These are phyloP conservation scores for Mycogone perniciosa DNA, from an alignment of 2,329 filamentous ascomycete species.

Conservation along the genomic window DNA sequence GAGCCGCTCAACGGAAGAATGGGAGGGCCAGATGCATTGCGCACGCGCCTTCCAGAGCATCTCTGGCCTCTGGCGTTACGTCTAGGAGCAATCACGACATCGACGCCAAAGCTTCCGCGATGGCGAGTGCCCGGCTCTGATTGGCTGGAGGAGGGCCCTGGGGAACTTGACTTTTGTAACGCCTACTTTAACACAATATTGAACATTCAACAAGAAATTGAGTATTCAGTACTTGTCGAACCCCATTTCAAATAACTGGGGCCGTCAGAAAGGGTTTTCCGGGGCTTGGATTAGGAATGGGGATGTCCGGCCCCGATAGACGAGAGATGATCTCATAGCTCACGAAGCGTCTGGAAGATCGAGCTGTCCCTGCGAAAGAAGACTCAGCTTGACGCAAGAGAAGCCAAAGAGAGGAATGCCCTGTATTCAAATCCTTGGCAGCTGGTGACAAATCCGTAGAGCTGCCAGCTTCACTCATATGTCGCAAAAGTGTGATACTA, in stretches of 20 bases:
- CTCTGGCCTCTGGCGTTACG: slow-evolving; percentile 22
- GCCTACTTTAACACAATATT: neutral
- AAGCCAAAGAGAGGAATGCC: no score
- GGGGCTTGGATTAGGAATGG: slow-evolving; percentile 8
- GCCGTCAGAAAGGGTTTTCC: slow-evolving; percentile 10
- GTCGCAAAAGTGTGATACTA: neutral
- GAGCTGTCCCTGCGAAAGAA: no score
- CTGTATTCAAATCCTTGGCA: no score
- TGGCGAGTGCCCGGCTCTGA: slow-evolving; percentile 26
- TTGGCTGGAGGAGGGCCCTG: slow-evolving; percentile 25
- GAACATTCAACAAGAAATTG: neutral
- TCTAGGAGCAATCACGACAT: slow-evolving; percentile 45
- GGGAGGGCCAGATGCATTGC: slow-evolving; percentile 21
- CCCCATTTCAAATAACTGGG: slow-evolving; percentile 8
- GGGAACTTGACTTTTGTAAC: neutral
- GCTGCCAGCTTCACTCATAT: no score
- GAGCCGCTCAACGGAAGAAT: slow-evolving; percentile 4
- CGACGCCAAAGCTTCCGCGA: slow-evolving; percentile 46
- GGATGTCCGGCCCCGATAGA: neutral
- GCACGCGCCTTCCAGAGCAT: slow-evolving; percentile 29
- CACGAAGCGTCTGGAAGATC: neutral
- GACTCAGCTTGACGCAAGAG: no score
- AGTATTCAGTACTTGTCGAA: slow-evolving; percentile 7
- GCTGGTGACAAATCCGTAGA: no score
- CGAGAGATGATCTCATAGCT: slow-evolving; percentile 10